Percentiles rank a stretch among this genome's conserved stretches.
Evolutionary conservation across 2,329 filamentous ascomycete genomes (phyloP).

Genomic region (Byssothecium circinans): DNA sequence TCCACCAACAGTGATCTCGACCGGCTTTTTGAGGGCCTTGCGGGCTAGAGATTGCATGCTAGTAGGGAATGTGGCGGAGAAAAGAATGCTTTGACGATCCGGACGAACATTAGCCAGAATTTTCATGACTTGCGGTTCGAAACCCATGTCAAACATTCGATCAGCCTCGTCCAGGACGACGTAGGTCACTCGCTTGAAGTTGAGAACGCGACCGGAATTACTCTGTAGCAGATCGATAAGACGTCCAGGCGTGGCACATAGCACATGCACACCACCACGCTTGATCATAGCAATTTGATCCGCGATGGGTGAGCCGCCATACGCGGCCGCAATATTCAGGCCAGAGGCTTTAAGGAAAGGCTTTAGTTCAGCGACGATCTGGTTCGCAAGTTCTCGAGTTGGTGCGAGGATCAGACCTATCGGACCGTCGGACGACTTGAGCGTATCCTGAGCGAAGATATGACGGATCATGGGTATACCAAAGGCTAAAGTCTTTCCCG

Average conservation of each 20-base stretch:
- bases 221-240: slow-evolving; percentile 94
- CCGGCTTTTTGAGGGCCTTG: slow-evolving; percentile 80
- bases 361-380: slow-evolving; percentile 93
- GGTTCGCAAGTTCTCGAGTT: slow-evolving; percentile 87
- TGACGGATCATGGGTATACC: slow-evolving; percentile 96
- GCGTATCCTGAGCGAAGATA: slow-evolving; percentile 85
- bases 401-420: slow-evolving; percentile 90
- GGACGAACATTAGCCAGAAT: slow-evolving; percentile 90
- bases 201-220: slow-evolving; percentile 92
- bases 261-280: slow-evolving; percentile 89
- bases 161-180: slow-evolving; percentile 96
- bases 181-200: slow-evolving; percentile 85
- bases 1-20: slow-evolving; percentile 91
- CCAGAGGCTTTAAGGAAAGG: slow-evolving; percentile 87
- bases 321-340: slow-evolving; percentile 86
- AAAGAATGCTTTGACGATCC: slow-evolving; percentile 89
- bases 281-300: slow-evolving; percentile 97
- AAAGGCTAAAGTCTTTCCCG: slow-evolving; percentile 96
- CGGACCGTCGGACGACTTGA: slow-evolving; percentile 83
- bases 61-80: slow-evolving; percentile 93
- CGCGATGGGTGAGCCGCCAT: slow-evolving; percentile 92
- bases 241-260: slow-evolving; percentile 84
- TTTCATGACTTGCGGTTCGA: slow-evolving; percentile 97
- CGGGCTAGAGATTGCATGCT: slow-evolving; percentile 90
- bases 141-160: slow-evolving; percentile 99